Percentiles rank a stretch among this genome's conserved stretches.
Evolutionary conservation across 768 basidiomycete species (phyloP).

Genomic region (Tremella mesenterica): DNA sequence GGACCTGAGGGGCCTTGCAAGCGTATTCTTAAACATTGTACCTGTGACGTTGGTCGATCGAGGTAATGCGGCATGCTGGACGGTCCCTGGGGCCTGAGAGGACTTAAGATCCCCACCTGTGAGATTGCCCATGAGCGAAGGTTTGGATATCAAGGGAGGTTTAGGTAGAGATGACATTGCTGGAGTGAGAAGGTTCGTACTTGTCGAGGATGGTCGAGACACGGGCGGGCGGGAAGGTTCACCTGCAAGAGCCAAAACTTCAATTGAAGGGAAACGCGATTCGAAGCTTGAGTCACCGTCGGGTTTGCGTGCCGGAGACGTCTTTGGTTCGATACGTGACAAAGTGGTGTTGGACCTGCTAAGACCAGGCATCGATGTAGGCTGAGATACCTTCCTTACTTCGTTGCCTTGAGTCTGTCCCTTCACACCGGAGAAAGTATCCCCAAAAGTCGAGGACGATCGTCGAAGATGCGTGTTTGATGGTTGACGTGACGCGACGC

Average conservation of each 20-base stretch:
- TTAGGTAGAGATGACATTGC: constrained; percentile 16
- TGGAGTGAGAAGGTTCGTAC: background rate
- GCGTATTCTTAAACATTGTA: constrained; percentile 34
- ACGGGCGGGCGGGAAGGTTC: constrained; percentile 10
- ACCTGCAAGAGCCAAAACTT: constrained; percentile 54
- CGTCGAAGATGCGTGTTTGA: no score
- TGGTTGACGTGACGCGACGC: no score
- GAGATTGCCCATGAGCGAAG: constrained; percentile 36
- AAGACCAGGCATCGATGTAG: no score
- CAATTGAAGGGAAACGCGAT: constrained; percentile 75
- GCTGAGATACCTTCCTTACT: no score
- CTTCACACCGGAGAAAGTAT: no score
- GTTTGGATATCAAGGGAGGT: constrained; percentile 6
- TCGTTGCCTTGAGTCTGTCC: no score
- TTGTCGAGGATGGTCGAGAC: constrained; percentile 5
- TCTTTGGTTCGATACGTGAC: no score
- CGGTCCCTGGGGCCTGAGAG: no score
- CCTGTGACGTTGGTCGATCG: constrained; percentile 44
- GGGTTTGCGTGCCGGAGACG: constrained; percentile 17
- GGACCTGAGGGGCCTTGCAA: background rate
- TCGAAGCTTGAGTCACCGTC: constrained; percentile 48
- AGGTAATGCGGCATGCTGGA: background rate
- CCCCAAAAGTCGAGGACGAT: no score
- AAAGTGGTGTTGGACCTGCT: no score
- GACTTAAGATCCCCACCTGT: constrained; percentile 31